Base-by-base conservation (phyloP, 2,329 filamentous ascomycete species). In the Fusarium sororula region DNA sequence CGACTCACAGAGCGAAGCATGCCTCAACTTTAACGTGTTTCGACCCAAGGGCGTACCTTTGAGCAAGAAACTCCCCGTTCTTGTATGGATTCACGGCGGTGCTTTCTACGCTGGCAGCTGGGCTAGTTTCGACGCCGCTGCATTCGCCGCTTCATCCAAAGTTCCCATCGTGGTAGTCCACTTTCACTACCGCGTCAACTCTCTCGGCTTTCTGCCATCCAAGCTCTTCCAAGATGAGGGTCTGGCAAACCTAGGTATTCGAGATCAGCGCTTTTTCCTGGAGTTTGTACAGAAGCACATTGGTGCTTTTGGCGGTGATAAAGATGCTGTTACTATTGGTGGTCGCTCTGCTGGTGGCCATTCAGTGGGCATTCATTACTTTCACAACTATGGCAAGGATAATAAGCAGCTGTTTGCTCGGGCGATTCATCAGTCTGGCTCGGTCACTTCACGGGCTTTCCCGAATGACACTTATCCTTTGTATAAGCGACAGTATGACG, bases 271-370 rank as follows among this genome's bases (percentile, higher is more conserved):
- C 20, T 84, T 85, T 8, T 85, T 86, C 5, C 78, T 91, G 4
- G 77, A 85, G 71, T 90, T 89, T 83, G 85, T 90, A 0, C 85
- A 89, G 55, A 82, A 82, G 14, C 79, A 90, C 66, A 88, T 90
- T 58, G 73, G 79, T 5, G 77, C 82, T 5, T 90, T 91, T 60
- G 88, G 89, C 0, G 88, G 89, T 7, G 85, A 90, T 59, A 83
- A 84, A 0, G 71, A 77, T 4, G 83, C 85, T 12, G 86, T 91
- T 1, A 89, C 87, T 1, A 84, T 90, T 24, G 85, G 85, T 64
- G 89, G 90, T 0, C 86, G 89, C 67, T 87, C 85, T 15, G 88
- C 89, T 1, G 89, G 90, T 53, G 75, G 80, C 13, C 82, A 83
- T 63, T 83, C 82, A 0, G 81, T 82, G 0, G 82, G 81, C 12